Percentiles rank a stretch among this genome's conserved stretches.
phyloP scores from a whole-genome alignment of 2,329 filamentous ascomycete genomes.

The Colletotrichum salicis region DNA sequence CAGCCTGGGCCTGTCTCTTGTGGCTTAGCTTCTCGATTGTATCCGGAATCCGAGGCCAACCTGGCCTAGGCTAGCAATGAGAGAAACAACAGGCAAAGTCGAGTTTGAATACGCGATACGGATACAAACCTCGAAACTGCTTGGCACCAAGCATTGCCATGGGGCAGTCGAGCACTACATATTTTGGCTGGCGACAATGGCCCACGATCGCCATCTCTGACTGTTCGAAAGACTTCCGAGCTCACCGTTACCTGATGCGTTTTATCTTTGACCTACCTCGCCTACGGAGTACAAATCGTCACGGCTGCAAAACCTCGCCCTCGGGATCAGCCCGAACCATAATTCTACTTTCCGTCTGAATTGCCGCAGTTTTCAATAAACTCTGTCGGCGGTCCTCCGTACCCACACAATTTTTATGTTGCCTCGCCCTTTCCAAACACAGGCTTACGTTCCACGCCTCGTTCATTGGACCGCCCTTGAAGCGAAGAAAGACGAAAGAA shows the following conservation, averaged over 20 bases:
- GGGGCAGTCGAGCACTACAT: constrained; percentile 9
- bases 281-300: background rate
- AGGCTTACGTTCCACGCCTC: background rate
- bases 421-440: constrained; percentile 10
- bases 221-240: background rate
- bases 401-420: background rate
- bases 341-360: background rate
- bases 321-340: background rate
- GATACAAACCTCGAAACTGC: constrained; percentile 1
- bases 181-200: background rate
- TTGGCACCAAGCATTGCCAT: constrained; percentile 20
- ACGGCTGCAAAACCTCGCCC: background rate
- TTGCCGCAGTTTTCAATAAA: background rate
- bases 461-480: background rate
- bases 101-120: constrained; percentile 13
- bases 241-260: constrained; percentile 7
- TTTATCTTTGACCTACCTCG: background rate
- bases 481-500: too few species aligned
- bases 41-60: background rate
- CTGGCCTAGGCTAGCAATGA: background rate
- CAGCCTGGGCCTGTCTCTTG: constrained; percentile 9
- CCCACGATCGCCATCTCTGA: constrained; percentile 2
- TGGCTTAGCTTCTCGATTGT: constrained; percentile 8
- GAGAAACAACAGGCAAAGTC: constrained; percentile 11
- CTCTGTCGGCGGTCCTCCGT: background rate